Evolutionary conservation across 2,329 filamentous ascomycete species (phyloP).

Genomic region (Fusarium sp.): DNA sequence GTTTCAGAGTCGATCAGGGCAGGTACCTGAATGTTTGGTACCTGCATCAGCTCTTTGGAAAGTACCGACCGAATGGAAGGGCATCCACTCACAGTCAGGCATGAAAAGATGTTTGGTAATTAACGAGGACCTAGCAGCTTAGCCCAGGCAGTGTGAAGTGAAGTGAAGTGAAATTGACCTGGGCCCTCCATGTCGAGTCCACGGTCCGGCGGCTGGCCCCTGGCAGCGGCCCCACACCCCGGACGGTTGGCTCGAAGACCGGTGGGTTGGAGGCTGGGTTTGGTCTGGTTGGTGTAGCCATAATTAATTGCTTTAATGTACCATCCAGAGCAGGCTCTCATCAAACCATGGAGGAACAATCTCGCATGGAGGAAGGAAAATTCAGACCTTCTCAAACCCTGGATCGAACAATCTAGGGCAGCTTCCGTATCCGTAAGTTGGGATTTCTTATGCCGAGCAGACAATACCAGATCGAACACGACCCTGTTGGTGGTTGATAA

Average conservation of each 20-base stretch:
- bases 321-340: background rate
- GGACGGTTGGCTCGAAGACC: slow-evolving; percentile 39
- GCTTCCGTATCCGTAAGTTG: background rate
- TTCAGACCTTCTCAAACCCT: slow-evolving; percentile 21
- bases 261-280: slow-evolving; percentile 31
- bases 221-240: slow-evolving; percentile 44
- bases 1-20: slow-evolving; percentile 27
- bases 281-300: background rate
- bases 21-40: slow-evolving; percentile 34
- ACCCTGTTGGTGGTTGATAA: slow-evolving; percentile 10
- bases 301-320: background rate
- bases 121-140: slow-evolving; percentile 11
- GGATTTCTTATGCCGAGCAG: slow-evolving; percentile 14
- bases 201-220: slow-evolving; percentile 34
- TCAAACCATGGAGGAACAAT: slow-evolving; percentile 5
- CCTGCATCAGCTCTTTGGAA: slow-evolving; percentile 31
- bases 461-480: slow-evolving; percentile 8
- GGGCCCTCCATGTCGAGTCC: slow-evolving; percentile 23
- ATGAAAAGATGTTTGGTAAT: slow-evolving; percentile 31
- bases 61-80: slow-evolving; percentile 40
- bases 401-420: slow-evolving; percentile 7
- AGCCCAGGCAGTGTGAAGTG: background rate
- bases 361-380: slow-evolving; percentile 24
- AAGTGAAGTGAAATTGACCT: slow-evolving; percentile 18
- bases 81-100: slow-evolving; percentile 34